Evolutionary conservation across 208 protist species (phyloP).

Genomic region (Polymyxa betae): DNA sequence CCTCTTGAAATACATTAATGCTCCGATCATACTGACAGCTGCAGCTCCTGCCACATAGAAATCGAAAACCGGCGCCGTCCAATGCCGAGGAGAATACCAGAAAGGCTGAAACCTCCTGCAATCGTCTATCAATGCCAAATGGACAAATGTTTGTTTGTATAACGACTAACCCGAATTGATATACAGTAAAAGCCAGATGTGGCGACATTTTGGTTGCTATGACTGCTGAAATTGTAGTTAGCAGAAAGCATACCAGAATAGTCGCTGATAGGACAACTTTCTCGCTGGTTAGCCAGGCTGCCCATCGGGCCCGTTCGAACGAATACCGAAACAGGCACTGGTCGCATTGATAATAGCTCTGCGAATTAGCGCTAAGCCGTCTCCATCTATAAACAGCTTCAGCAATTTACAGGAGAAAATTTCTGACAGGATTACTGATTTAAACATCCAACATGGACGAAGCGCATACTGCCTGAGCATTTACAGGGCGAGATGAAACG

Average conservation of each 20-base stretch:
- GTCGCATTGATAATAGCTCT: constrained; percentile 33
- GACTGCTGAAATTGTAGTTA: not conserved
- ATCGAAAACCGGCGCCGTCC: not conserved
- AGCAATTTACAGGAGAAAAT: no score
- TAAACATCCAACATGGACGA: constrained; percentile 11
- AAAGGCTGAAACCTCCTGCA: not conserved
- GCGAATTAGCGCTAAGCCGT: not conserved
- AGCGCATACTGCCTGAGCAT: constrained; percentile 13
- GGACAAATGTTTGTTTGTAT: not conserved
- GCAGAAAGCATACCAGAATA: not conserved
- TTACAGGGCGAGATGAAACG: not conserved
- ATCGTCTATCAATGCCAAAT: not conserved
- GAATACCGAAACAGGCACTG: constrained; percentile 45
- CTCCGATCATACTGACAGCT: not conserved
- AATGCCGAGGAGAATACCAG: not conserved
- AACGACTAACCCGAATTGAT: not conserved
- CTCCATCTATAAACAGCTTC: no score
- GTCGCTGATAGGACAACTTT: not conserved
- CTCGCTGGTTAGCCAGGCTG: not conserved
- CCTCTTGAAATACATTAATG: not conserved
- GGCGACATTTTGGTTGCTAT: not conserved
- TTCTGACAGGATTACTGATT: no score
- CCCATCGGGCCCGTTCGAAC: constrained; percentile 31
- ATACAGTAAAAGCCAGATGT: not conserved
- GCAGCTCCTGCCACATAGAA: not conserved